Evolutionary conservation across 441 rosid genomes (phyloP).

Genomic region (Croton setiger): DNA sequence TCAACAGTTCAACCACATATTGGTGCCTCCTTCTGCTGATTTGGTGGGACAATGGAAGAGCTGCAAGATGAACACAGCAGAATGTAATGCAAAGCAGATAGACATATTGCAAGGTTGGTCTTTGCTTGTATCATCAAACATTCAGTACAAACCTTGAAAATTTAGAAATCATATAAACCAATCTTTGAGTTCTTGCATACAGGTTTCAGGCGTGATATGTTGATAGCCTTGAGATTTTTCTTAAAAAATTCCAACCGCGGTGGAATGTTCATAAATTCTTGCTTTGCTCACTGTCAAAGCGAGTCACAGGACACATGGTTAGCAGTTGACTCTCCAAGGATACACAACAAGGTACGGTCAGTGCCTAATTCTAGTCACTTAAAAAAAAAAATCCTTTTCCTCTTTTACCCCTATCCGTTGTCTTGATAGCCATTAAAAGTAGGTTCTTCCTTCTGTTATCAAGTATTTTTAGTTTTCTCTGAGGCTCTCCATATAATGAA

Average conservation of each 20-base stretch:
- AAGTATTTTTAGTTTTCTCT: not conserved
- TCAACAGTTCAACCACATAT: slow-evolving; percentile 71
- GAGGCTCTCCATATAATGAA: not conserved
- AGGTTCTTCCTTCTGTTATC: not conserved
- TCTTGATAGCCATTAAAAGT: not conserved
- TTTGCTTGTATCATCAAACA: not conserved
- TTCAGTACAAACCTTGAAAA: not conserved
- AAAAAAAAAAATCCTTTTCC: not conserved
- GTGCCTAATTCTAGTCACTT: slow-evolving; percentile 6
- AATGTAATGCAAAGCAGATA: slow-evolving; percentile 57
- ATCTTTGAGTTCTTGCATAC: slow-evolving; percentile 12
- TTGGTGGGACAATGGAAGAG: slow-evolving; percentile 72
- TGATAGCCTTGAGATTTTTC: slow-evolving; percentile 43
- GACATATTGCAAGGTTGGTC: slow-evolving; percentile 65
- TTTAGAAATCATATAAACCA: not conserved
- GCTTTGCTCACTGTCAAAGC: slow-evolving; percentile 95
- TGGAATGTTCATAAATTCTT: slow-evolving; percentile 85
- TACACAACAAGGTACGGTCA: slow-evolving; percentile 57
- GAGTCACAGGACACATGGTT: slow-evolving; percentile 95
- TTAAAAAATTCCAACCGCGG: slow-evolving; percentile 51
- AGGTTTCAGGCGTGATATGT: slow-evolving; percentile 86
- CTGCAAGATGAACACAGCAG: slow-evolving; percentile 60
- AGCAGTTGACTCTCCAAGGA: slow-evolving; percentile 69
- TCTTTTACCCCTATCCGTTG: not conserved
- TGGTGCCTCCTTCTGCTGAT: slow-evolving; percentile 91